A percentile compares a stretch with the other conserved stretches of the same genome.
Evolutionary conservation across 2,329 filamentous ascomycete species (phyloP).

Genomic region (Pseudomassariella vexata): DNA sequence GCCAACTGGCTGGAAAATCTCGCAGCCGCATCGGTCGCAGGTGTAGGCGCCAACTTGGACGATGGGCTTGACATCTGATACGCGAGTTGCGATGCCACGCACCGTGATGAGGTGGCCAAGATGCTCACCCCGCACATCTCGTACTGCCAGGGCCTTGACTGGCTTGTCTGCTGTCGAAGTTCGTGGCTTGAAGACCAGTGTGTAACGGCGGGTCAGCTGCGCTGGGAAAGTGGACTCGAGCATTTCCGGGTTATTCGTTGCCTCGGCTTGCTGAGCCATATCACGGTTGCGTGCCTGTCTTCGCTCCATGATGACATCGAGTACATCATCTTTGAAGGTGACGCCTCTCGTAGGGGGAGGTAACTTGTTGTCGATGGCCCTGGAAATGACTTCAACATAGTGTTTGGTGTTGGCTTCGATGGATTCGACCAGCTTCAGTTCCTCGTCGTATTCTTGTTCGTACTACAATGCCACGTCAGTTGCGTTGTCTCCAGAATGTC

Average conservation of each 20-base stretch:
- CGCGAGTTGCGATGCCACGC: slow-evolving; percentile 86
- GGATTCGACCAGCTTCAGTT: slow-evolving; percentile 70
- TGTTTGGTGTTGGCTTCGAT: slow-evolving; percentile 90
- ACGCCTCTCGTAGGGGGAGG: slow-evolving; percentile 72
- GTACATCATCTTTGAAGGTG: slow-evolving; percentile 94
- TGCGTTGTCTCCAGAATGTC: slow-evolving; percentile 6
- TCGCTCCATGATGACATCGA: slow-evolving; percentile 94
- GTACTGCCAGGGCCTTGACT: slow-evolving; percentile 71
- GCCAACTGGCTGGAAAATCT: slow-evolving; percentile 94
- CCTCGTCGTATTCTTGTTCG: slow-evolving; percentile 64
- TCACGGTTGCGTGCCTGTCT: slow-evolving; percentile 81
- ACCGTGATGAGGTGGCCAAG: slow-evolving; percentile 91
- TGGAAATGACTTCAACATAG: slow-evolving; percentile 87
- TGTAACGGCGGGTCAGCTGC: slow-evolving; percentile 88
- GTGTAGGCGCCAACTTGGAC: slow-evolving; percentile 98
- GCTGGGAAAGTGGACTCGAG: slow-evolving; percentile 80
- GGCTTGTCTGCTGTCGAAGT: slow-evolving; percentile 63
- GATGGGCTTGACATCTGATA: slow-evolving; percentile 95
- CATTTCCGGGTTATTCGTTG: slow-evolving; percentile 56
- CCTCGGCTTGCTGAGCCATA: slow-evolving; percentile 61
- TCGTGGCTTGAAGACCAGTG: slow-evolving; percentile 89
- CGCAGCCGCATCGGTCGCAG: slow-evolving; percentile 91
- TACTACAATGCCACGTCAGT: slow-evolving; percentile 45
- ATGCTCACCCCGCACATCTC: slow-evolving; percentile 88
- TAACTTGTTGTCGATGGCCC: slow-evolving; percentile 82